A percentile compares a stretch with the other conserved stretches of the same genome.
Conservation (phyloP, 2,329 filamentous ascomycete species). For the Escovopsis sp. region DNA sequence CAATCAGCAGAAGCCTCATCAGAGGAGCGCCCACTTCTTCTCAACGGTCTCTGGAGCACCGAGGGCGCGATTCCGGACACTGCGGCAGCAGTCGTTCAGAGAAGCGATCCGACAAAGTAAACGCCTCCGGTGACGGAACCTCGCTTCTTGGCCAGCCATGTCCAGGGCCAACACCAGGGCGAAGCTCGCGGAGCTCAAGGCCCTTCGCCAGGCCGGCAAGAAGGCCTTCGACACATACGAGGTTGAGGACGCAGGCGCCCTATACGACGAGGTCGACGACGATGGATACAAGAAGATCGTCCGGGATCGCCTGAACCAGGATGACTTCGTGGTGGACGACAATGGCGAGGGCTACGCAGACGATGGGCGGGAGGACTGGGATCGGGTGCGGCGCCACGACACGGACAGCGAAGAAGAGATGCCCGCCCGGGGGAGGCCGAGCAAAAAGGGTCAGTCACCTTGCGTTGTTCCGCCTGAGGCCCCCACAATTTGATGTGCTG, state of each 20-base stretch:
- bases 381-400: slow-evolving; percentile 52
- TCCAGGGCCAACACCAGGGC: slow-evolving; percentile 26
- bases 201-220: slow-evolving; percentile 77
- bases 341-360: slow-evolving; percentile 95
- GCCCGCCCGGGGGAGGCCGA: slow-evolving; percentile 29
- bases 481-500: background rate
- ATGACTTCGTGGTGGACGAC: slow-evolving; percentile 98
- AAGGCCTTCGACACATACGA: slow-evolving; percentile 80
- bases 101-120: background rate
- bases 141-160: slow-evolving; percentile 13
- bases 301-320: slow-evolving; percentile 71
- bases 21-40: background rate
- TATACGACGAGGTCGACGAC: slow-evolving; percentile 96
- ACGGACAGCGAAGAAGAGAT: slow-evolving; percentile 52
- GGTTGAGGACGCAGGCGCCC: slow-evolving; percentile 64
- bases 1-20: background rate
- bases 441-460: slow-evolving; percentile 19
- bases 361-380: slow-evolving; percentile 91
- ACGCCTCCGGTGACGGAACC: background rate
- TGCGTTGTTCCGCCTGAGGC: too few species aligned
- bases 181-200: slow-evolving; percentile 64
- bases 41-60: background rate
- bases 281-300: slow-evolving; percentile 96
- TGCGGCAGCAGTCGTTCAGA: too few species aligned
- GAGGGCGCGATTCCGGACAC: too few species aligned